Evolutionary conservation across 192 early-diverging fungal genomes (phyloP).

Genomic region (Mortierella hygrophila): DNA sequence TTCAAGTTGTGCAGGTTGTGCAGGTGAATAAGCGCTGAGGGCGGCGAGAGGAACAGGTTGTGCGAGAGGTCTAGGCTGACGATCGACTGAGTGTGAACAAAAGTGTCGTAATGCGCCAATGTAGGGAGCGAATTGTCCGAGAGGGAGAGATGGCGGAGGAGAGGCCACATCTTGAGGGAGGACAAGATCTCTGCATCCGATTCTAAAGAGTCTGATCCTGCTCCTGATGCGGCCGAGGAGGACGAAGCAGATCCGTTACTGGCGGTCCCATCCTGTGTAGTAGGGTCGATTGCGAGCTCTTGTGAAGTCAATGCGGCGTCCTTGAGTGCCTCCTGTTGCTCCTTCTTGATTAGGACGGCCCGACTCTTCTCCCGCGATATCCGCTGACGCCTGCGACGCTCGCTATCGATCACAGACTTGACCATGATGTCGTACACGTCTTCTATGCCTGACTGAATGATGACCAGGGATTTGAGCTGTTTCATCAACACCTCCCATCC

Average conservation of each 20-base stretch:
- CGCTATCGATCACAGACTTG: conserved; percentile 48
- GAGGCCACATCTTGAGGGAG: conserved; percentile 54
- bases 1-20: conserved; percentile 65
- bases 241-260: not conserved
- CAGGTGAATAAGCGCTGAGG: conserved; percentile 57
- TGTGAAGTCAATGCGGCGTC: conserved; percentile 24
- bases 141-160: conserved; percentile 60
- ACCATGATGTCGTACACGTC: conserved; percentile 62
- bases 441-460: conserved; percentile 59
- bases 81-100: conserved; percentile 53
- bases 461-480: conserved; percentile 56
- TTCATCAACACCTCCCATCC: conserved; percentile 61
- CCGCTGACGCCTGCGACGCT: conserved; percentile 41
- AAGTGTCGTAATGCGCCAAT: conserved; percentile 51
- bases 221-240: not conserved
- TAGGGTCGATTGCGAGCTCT: conserved; percentile 3
- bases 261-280: not conserved
- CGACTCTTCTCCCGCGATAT: conserved; percentile 21
- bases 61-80: conserved; percentile 64
- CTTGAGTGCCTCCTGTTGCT: conserved; percentile 50
- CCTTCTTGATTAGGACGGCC: conserved; percentile 29
- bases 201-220: not conserved
- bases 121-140: conserved; percentile 64
- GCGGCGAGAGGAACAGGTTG: conserved; percentile 65
- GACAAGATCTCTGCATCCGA: conserved; percentile 30